These are phyloP conservation scores for Chrysoporthe cubensis DNA, from an alignment of 2,329 filamentous ascomycete genomes.

Conservation along the genomic window DNA sequence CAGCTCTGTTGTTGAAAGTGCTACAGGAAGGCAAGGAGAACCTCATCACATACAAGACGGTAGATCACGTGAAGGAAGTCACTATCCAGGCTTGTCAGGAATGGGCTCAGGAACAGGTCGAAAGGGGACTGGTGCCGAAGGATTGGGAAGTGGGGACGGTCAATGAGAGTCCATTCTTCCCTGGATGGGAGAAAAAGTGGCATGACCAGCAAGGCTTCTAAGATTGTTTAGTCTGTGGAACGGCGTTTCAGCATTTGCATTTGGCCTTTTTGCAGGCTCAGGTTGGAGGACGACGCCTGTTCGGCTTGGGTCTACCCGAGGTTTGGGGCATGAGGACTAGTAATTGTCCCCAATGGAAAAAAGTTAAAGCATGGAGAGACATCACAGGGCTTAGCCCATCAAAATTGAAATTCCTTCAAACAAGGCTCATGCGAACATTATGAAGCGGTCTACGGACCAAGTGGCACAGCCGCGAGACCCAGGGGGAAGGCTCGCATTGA, in stretches of 20 bases:
- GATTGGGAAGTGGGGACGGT: conserved; percentile 72
- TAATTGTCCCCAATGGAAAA: too few relatives aligned
- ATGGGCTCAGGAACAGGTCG: conserved; percentile 69
- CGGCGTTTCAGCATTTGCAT: too few relatives aligned
- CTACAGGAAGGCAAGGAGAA: conserved; percentile 61
- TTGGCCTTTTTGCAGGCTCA: too few relatives aligned
- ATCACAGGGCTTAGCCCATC: too few relatives aligned
- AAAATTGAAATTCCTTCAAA: too few relatives aligned
- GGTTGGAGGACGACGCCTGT: too few relatives aligned
- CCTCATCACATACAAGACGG: conserved; percentile 71
- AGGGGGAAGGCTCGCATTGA: background rate
- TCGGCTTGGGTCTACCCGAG: too few relatives aligned
- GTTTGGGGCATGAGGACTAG: too few relatives aligned
- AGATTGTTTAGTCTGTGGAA: background rate
- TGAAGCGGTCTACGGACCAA: too few relatives aligned
- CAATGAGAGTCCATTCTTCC: conserved; percentile 76
- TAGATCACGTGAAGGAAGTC: conserved; percentile 78
- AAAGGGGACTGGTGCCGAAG: conserved; percentile 40
- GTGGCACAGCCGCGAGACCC: too few relatives aligned
- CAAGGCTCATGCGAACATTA: too few relatives aligned
- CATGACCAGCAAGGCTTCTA: conserved; percentile 31
- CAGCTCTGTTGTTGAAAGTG: conserved; percentile 68
- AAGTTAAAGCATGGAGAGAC: too few relatives aligned
- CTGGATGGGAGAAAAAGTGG: conserved; percentile 79
- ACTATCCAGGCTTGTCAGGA: conserved; percentile 65